A percentile compares a stretch with the other conserved stretches of the same genome.
These are phyloP conservation scores for Pseudognaphalium luteoalbum DNA, from an alignment of 129 eudicot species.

Conservation along the genomic window DNA sequence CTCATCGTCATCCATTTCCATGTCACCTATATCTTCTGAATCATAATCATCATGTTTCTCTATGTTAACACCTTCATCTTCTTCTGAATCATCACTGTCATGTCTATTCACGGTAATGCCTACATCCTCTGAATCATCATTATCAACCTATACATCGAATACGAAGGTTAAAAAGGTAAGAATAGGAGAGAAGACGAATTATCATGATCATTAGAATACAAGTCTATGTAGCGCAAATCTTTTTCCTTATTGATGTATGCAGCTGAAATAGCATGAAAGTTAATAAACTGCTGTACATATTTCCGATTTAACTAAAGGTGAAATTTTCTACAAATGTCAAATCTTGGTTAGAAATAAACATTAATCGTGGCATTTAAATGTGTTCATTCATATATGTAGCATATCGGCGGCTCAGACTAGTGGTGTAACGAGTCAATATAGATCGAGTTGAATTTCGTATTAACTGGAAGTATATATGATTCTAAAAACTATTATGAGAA, in stretches of 20 bases:
- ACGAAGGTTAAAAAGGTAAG: neutral
- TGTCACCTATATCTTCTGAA: slow-evolving; percentile 35
- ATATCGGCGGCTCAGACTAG: neutral
- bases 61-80: slow-evolving; percentile 28
- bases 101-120: slow-evolving; percentile 11
- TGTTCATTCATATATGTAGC: neutral
- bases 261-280: neutral
- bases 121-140: slow-evolving; percentile 28
- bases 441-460: neutral
- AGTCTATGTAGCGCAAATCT: neutral
- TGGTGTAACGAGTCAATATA: neutral
- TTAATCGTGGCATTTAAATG: neutral
- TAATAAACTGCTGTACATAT: neutral
- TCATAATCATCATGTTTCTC: slow-evolving; percentile 30
- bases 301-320: neutral
- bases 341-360: neutral
- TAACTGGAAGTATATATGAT: neutral
- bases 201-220: neutral
- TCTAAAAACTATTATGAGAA: neutral
- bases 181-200: neutral
- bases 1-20: slow-evolving; percentile 26
- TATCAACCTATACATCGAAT: slow-evolving; percentile 15
- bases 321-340: neutral
- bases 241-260: too few species aligned
- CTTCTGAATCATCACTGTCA: slow-evolving; percentile 28